phyloP scores from a whole-genome alignment of 352 stramenopile species.

The Phytophthora sp. region DNA sequence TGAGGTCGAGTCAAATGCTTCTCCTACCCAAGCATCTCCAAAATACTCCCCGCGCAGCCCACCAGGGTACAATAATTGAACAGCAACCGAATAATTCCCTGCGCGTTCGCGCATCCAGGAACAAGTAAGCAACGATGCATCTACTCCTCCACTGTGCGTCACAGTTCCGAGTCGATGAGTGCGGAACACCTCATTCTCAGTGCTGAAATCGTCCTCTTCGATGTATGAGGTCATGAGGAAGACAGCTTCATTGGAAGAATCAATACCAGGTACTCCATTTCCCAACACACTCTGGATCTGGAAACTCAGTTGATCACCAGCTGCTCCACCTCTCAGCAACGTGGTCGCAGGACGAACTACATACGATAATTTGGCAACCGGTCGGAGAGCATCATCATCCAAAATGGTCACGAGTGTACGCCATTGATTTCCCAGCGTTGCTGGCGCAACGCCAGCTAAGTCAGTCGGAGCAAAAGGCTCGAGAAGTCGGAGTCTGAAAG shows the following conservation, averaged over 20 bases:
- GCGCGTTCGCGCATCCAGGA: conserved; percentile 54
- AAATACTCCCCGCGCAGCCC: conserved; percentile 77
- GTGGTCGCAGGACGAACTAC: conserved; percentile 35
- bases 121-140: conserved; percentile 34
- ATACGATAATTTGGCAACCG: conserved; percentile 50
- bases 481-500: conserved; percentile 64
- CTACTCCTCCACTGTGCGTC: conserved; percentile 14
- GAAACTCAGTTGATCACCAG: conserved; percentile 53
- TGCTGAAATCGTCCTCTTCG: conserved; percentile 26
- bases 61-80: conserved; percentile 64
- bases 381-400: conserved; percentile 58
- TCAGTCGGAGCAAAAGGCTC: conserved; percentile 38
- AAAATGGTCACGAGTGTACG: conserved; percentile 74
- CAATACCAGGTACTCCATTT: conserved; percentile 34
- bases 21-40: conserved; percentile 62
- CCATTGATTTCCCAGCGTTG: conserved; percentile 65
- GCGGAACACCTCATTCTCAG: conserved; percentile 21
- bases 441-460: conserved; percentile 14
- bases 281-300: conserved; percentile 63
- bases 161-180: conserved; percentile 22
- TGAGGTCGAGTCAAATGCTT: conserved; percentile 10
- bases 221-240: conserved; percentile 35
- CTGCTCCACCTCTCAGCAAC: conserved; percentile 43
- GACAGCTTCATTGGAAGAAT: conserved; percentile 18
- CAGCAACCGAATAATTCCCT: conserved; percentile 54